These are phyloP conservation scores for Fusarium piperis DNA, from an alignment of 2,329 filamentous ascomycete species.

Conservation along the genomic window DNA sequence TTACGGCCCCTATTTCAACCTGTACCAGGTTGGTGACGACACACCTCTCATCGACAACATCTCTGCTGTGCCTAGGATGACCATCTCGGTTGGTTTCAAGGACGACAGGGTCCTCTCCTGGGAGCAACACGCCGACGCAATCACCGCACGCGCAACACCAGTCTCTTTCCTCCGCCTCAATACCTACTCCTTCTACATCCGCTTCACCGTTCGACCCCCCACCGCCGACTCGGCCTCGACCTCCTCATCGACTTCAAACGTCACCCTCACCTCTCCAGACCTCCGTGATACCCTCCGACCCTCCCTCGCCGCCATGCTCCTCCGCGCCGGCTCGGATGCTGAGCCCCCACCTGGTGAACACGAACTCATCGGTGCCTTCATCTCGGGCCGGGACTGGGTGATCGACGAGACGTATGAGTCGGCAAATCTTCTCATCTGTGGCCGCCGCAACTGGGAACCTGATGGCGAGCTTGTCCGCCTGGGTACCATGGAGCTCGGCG, in stretches of 20 bases:
- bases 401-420: slow-evolving; percentile 38
- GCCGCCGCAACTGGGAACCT: slow-evolving; percentile 40
- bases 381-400: slow-evolving; percentile 47
- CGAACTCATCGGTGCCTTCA: slow-evolving; percentile 41
- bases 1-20: slow-evolving; percentile 43
- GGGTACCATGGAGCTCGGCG: slow-evolving; percentile 43
- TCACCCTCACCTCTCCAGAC: slow-evolving; percentile 35
- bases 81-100: slow-evolving; percentile 49
- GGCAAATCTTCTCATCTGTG: slow-evolving; percentile 45
- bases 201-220: slow-evolving; percentile 33
- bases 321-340: slow-evolving; percentile 28
- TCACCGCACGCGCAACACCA: slow-evolving; percentile 38
- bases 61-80: slow-evolving; percentile 45
- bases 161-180: slow-evolving; percentile 47
- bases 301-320: slow-evolving; percentile 34
- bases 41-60: slow-evolving; percentile 43
- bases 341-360: slow-evolving; percentile 39
- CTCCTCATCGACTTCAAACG: slow-evolving; percentile 14
- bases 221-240: slow-evolving; percentile 20
- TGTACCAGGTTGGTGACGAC: slow-evolving; percentile 45
- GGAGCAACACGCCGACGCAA: slow-evolving; percentile 49
- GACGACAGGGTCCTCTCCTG: slow-evolving; percentile 48
- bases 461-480: slow-evolving; percentile 45
- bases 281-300: slow-evolving; percentile 33
- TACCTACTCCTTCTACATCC: slow-evolving; percentile 48